Conservation (phyloP, 202 grass and related monocot species). For the Digitaria exilis region DNA sequence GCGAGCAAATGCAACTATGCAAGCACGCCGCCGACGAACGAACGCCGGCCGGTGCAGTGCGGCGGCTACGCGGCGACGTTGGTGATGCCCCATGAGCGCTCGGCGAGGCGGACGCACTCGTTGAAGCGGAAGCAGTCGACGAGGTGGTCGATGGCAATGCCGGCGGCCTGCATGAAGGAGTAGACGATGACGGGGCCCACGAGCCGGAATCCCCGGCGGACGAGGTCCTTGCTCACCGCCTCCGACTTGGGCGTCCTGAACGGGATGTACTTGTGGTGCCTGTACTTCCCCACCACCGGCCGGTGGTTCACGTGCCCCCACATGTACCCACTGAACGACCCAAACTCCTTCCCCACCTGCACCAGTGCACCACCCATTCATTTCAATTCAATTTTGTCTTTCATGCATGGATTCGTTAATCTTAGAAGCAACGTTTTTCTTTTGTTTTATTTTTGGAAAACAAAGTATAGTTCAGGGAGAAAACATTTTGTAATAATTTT, state of each 20-base stretch:
- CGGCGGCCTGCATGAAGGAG: conserved; percentile 93
- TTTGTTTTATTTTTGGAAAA: neutral
- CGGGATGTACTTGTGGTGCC: conserved; percentile 70
- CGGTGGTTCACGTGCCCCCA: conserved; percentile 95
- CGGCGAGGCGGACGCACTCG: conserved; percentile 68
- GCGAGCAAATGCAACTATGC: neutral
- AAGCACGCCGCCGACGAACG: neutral
- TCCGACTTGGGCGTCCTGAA: conserved; percentile 92
- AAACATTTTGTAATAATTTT: too few relatives aligned
- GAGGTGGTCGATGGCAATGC: conserved; percentile 88
- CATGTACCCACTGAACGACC: conserved; percentile 93
- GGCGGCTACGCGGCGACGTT: conserved; percentile 64
- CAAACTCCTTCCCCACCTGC: conserved; percentile 82
- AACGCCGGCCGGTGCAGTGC: too few relatives aligned
- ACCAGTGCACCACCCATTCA: too few relatives aligned
- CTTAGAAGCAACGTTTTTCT: neutral
- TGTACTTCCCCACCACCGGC: conserved; percentile 74
- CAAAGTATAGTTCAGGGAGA: neutral
- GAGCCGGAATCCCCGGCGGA: conserved; percentile 78
- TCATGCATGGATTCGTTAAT: neutral
- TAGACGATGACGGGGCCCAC: conserved; percentile 90
- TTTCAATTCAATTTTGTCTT: neutral
- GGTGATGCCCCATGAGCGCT: conserved; percentile 82
- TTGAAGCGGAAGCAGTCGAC: conserved; percentile 78
- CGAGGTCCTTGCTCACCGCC: conserved; percentile 87